A percentile compares a stretch with the other conserved stretches of the same genome.
These are phyloP conservation scores for Fusarium abutilonis DNA, from an alignment of 2,329 filamentous ascomycete species.

Conservation along the genomic window DNA sequence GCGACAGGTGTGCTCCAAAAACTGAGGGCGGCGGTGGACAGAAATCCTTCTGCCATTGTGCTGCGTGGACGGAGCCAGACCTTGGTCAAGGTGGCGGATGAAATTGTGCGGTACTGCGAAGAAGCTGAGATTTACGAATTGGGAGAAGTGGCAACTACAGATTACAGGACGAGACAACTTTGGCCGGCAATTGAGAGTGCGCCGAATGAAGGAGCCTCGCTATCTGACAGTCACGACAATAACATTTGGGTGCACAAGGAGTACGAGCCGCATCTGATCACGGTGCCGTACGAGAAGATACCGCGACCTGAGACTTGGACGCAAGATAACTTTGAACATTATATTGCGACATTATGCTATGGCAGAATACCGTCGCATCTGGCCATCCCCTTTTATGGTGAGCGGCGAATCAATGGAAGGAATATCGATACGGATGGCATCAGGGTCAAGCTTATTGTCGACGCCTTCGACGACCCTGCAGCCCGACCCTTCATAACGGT, in stretches of 20 bases:
- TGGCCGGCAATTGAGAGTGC: conserved; percentile 50
- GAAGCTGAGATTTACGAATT: conserved; percentile 51
- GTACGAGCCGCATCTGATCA: conserved; percentile 45
- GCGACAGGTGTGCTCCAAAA: conserved; percentile 48
- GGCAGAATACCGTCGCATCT: conserved; percentile 50
- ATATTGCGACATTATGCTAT: conserved; percentile 55
- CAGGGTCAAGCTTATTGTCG: conserved; percentile 52
- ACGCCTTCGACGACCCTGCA: conserved; percentile 52
- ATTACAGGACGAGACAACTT: conserved; percentile 50
- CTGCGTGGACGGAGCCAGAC: conserved; percentile 48
- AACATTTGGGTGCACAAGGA: conserved; percentile 52
- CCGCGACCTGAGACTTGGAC: conserved; percentile 56
- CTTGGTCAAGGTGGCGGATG: conserved; percentile 49
- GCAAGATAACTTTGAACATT: conserved; percentile 53
- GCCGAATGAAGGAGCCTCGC: conserved; percentile 40
- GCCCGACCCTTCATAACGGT: conserved; percentile 51
- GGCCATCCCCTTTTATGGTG: conserved; percentile 50
- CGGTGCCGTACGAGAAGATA: conserved; percentile 52
- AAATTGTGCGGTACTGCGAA: conserved; percentile 46
- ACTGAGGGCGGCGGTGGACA: conserved; percentile 50
- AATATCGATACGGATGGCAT: conserved; percentile 52
- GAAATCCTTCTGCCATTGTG: conserved; percentile 47
- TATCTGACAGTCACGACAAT: conserved; percentile 36
- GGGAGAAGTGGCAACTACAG: conserved; percentile 49
- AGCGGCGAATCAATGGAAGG: conserved; percentile 42